Conservation (phyloP, 108 stramenopile genomes). For the Bacterosira constricta region DNA sequence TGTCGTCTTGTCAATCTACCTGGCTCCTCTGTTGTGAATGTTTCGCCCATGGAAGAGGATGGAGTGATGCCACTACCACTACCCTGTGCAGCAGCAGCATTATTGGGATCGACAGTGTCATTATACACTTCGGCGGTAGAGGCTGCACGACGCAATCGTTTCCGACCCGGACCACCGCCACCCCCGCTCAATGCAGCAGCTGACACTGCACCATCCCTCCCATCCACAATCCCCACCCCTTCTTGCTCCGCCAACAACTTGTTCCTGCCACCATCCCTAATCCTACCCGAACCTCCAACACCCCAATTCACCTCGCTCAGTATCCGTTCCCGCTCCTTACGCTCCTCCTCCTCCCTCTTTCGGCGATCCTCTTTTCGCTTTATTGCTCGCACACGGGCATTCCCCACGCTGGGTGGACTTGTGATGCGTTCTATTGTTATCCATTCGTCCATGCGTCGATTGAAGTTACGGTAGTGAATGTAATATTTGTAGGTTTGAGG, state of each 20-base stretch:
- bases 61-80: background rate
- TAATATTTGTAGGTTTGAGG: slow-evolving; percentile 83
- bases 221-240: background rate
- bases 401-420: slow-evolving; percentile 79
- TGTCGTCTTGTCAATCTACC: background rate
- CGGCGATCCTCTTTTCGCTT: slow-evolving; percentile 52
- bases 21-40: slow-evolving; percentile 34
- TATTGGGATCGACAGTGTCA: background rate
- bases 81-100: background rate
- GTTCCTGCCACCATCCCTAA: background rate
- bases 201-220: background rate
- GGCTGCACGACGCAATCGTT: slow-evolving; percentile 6
- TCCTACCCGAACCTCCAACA: background rate
- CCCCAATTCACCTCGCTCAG: slow-evolving; percentile 8
- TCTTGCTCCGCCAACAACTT: background rate
- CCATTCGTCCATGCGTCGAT: slow-evolving; percentile 99
- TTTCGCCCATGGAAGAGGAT: background rate
- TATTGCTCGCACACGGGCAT: slow-evolving; percentile 79
- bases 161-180: background rate
- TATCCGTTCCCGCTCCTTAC: slow-evolving; percentile 31
- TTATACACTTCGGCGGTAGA: slow-evolving; percentile 3
- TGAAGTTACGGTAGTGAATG: slow-evolving; percentile 96
- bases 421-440: slow-evolving; percentile 79
- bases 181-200: slow-evolving; percentile 10
- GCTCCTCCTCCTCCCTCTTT: slow-evolving; percentile 43